Conservation (phyloP, 2,329 filamentous ascomycete species). For the Cladobotryum mycophilum region DNA sequence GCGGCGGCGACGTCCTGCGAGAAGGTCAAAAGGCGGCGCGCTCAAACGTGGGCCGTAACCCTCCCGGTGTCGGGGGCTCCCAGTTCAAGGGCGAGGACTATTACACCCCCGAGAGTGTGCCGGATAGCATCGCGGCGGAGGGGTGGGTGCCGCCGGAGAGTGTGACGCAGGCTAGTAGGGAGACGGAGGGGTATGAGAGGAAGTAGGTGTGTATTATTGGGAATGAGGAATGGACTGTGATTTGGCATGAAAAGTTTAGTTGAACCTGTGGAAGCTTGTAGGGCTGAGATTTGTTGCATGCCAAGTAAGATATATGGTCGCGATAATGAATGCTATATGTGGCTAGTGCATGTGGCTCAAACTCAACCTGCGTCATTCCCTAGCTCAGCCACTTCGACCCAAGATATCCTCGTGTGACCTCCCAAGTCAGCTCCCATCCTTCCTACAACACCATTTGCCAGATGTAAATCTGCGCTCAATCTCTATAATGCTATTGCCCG, state of each 20-base stretch:
- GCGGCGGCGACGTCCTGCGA: conserved; percentile 23
- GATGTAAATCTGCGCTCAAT: background rate
- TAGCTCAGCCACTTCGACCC: background rate
- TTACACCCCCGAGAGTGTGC: conserved; percentile 35
- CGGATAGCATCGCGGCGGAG: conserved; percentile 37
- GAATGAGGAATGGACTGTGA: background rate
- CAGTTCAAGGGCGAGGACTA: conserved; percentile 36
- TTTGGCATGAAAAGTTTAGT: background rate
- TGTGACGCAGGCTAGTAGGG: conserved; percentile 30
- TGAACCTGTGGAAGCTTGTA: background rate
- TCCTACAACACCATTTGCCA: background rate
- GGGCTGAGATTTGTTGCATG: too few species aligned
- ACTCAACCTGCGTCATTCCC: background rate
- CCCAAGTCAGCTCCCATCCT: background rate
- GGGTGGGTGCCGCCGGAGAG: conserved; percentile 36
- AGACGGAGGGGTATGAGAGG: conserved; percentile 18
- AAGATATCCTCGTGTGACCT: conserved; percentile 5
- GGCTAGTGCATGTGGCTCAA: too few species aligned
- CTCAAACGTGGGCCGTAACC: conserved; percentile 32
- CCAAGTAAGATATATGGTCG: too few species aligned
- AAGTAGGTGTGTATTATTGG: background rate
- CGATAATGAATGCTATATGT: too few species aligned
- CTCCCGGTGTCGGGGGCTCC: conserved; percentile 29
- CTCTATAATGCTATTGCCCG: background rate
- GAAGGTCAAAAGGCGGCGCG: conserved; percentile 33